These are phyloP conservation scores for Fraxinus platypoda DNA, from an alignment of 305 asterid species.

Conservation along the genomic window DNA sequence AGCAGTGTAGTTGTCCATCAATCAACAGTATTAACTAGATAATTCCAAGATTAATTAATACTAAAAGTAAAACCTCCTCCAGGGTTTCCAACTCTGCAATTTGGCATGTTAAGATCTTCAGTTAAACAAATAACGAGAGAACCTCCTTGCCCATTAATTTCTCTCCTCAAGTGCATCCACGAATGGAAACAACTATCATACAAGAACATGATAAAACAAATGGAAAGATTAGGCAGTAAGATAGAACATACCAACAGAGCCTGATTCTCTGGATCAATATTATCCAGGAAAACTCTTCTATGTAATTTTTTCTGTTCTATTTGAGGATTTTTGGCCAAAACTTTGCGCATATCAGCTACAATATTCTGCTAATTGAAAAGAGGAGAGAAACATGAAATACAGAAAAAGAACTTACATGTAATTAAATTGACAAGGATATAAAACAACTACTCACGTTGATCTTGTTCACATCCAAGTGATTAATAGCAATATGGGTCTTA, in stretches of 20 bases:
- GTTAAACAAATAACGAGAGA: background rate
- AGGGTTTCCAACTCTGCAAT: background rate
- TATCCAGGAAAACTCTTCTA: constrained; percentile 86
- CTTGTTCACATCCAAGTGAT: constrained; percentile 91
- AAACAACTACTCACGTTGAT: constrained; percentile 54
- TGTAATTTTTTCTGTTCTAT: constrained; percentile 96
- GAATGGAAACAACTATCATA: background rate
- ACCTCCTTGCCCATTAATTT: background rate
- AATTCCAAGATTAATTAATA: background rate
- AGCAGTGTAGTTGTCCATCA: background rate
- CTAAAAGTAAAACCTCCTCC: background rate
- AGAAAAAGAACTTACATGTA: background rate
- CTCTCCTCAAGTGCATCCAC: background rate
- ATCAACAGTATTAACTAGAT: background rate
- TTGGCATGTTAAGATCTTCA: background rate
- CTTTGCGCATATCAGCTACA: constrained; percentile 99
- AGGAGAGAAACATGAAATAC: constrained; percentile 4
- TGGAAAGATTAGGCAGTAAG: background rate
- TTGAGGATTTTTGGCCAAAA: constrained; percentile 89
- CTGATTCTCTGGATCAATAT: constrained; percentile 77
- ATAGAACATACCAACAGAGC: constrained; percentile 75
- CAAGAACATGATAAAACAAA: background rate
- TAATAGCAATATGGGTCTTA: constrained; percentile 89
- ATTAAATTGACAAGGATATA: background rate
- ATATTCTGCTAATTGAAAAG: constrained; percentile 51